These are phyloP conservation scores for Forsythia viridissima DNA, from an alignment of 257 asterid genomes.

Conservation along the genomic window DNA sequence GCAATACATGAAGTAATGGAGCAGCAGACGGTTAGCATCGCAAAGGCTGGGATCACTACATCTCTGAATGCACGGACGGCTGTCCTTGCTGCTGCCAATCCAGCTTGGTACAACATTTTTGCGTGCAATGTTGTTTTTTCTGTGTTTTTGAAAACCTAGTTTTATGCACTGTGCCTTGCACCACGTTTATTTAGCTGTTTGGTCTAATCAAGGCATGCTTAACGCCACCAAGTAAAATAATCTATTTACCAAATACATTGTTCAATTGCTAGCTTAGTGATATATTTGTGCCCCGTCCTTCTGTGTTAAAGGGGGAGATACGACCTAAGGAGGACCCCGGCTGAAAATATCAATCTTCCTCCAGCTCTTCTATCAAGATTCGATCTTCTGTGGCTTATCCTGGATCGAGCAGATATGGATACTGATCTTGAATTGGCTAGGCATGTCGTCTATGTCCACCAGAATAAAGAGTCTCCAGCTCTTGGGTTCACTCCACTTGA, in stretches of 20 bases:
- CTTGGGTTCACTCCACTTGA: conserved; percentile 98
- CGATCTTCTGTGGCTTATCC: conserved; percentile 95
- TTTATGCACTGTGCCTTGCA: neutral
- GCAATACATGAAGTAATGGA: conserved; percentile 99
- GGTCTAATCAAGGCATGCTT: conserved; percentile 7
- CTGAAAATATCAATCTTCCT: conserved; percentile 97
- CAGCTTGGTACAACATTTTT: conserved; percentile 77
- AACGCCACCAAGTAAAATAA: neutral
- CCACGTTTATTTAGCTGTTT: neutral
- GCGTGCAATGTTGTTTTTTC: conserved; percentile 9
- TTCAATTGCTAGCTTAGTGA: conserved; percentile 11
- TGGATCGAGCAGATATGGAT: conserved; percentile 98
- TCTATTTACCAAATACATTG: neutral
- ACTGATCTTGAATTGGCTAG: conserved; percentile 98
- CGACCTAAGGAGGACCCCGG: conserved; percentile 94
- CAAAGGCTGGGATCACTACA: conserved; percentile 98
- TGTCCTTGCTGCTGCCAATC: conserved; percentile 98
- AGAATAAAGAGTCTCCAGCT: conserved; percentile 93
- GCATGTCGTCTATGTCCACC: conserved; percentile 96
- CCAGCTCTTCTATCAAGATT: conserved; percentile 98
- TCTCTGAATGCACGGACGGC: conserved; percentile 99
- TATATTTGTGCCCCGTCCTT: neutral
- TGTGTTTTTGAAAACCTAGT: neutral
- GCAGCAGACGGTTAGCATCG: conserved; percentile 99
- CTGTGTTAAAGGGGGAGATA: conserved; percentile 83